Evolutionary conservation across 345 rosid species (phyloP), one percentile per base, ranked within the genome.

Genomic region (Cardiospermum halicacabum): DNA sequence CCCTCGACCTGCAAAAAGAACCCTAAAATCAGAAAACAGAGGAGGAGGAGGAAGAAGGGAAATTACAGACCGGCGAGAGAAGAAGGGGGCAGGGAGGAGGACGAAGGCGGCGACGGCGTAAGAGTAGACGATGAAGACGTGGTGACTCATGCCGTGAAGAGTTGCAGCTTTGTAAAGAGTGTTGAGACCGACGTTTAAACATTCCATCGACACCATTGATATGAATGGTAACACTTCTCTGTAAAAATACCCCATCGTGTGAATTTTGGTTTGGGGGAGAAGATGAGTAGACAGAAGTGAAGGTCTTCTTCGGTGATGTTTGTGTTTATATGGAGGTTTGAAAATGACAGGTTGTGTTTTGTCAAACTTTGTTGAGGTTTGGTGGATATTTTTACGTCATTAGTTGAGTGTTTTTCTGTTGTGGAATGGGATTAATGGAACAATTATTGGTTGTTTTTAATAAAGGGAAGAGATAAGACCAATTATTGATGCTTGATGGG

Each of bases 161-260:
- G 96, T 86, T 2, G 99, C 99, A 62, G 95, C 92, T 61, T 90
- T 88, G 80, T 82, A 93, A 18, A 94, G 86, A 9, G 96, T 94
- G 80, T 94, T 90, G 34, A 84, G 48, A 3, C 85, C 86, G 8
- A 87, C 88, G 72, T 84, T 87, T 15, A 72, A 63, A 63, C 92
- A 82, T 72, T 90, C 95, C 87, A 90, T 81, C 11, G 82, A 56
- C 47, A 90, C 92, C 82, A 90, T 51, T 11, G 82, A 90, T 21
- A 80, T 66, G 55, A 87, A 85, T 10, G 95, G 97, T 30, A 90
- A 70, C 49, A 78, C 83, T 27, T 83, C 89, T 67, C 65, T 69
- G 82, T 76, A 70, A 54, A 72, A 83, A 69, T 77, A 68, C 0
- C 51, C 24, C 80, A 74, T 59, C 65, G 53, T 37, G 63, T 10